Base-by-base conservation (phyloP, 352 stramenopile genomes). In the Globisporangium cylindrosporum region DNA sequence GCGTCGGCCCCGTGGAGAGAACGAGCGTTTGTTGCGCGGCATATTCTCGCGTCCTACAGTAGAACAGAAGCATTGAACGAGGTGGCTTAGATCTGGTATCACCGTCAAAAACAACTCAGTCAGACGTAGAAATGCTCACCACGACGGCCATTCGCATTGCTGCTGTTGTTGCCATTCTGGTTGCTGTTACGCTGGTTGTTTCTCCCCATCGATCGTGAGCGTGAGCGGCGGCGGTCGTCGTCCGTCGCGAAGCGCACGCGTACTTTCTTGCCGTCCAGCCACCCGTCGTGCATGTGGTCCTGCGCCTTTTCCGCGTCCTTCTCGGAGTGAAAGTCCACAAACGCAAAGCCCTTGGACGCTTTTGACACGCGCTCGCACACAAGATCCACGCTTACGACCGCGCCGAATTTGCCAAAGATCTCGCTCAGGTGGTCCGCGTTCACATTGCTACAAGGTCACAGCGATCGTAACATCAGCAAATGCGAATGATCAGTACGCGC, bases 361-460 rank as follows among this genome's bases (percentile, higher is more conserved):
- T 66, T 66, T n/a, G 79, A 75, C 15, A 57, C 57, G 20, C 34
- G 59, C 27, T 82, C 73, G 24, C 53, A 51, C 32, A 79, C 72
- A 63, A 93, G 68, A 2, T 86, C 76, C 38, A 94, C 88, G 24
- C 71, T 69, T 29, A 79, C 36, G 6, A 96, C 86, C 34, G 67
- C 46, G 5, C 86, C 88, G 71, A 96, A 96, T 75, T 94, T 96
- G 71, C 84, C 86, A 70, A 94, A 96, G 72, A 96, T 94, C 72
- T 96, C 88, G 58, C 67, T 77, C 67, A 96, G 66, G 59, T 96
- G 88, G 59, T 94, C 88, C 22, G 79, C 75, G 61, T 86, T 91
- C 54, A 96, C 88, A 62, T 96, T 96, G 54, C 77, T 81, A 53
- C 18, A 20, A 9, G 4, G 43, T 41, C 24, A 61, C 18, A 34